phyloP scores from a whole-genome alignment of 164 flowering plant genomes.

The Stephania japonica region DNA sequence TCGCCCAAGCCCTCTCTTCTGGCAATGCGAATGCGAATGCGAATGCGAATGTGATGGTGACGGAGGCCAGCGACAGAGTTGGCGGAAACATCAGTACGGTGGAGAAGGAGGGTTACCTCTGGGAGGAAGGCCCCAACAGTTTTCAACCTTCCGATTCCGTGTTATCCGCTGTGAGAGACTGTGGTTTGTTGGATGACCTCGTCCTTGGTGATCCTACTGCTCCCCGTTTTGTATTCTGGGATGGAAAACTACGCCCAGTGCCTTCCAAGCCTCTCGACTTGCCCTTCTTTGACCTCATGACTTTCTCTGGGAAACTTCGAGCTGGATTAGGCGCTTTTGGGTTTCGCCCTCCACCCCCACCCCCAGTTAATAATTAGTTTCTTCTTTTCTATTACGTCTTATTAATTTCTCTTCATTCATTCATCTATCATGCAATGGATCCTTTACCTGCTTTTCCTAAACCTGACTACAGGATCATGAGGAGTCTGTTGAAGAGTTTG shows the following conservation, averaged over 20 bases:
- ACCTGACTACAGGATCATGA: conserved; percentile 87
- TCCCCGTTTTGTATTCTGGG: conserved; percentile 87
- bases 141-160: conserved; percentile 91
- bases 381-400: conserved; percentile 23
- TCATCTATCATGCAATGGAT: too few species aligned
- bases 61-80: conserved; percentile 79
- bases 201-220: conserved; percentile 92
- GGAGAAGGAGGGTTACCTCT: conserved; percentile 75
- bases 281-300: conserved; percentile 88
- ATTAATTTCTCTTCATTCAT: not conserved
- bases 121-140: conserved; percentile 99
- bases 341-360: conserved; percentile 77
- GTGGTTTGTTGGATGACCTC: conserved; percentile 85
- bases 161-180: conserved; percentile 72
- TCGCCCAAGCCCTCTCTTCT: conserved; percentile 81
- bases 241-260: conserved; percentile 79
- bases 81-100: conserved; percentile 88
- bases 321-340: conserved; percentile 93
- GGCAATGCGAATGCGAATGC: conserved; percentile 56
- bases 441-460: conserved; percentile 32
- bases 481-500: conserved; percentile 96
- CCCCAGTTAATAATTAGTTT: too few species aligned
- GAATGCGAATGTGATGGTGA: conserved; percentile 52
- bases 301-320: conserved; percentile 75
- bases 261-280: conserved; percentile 77